Evolutionary conservation across 2,329 filamentous ascomycete species (phyloP), one percentile per base, ranked within the genome.

Genomic region (Scleromitrula shiraiana): DNA sequence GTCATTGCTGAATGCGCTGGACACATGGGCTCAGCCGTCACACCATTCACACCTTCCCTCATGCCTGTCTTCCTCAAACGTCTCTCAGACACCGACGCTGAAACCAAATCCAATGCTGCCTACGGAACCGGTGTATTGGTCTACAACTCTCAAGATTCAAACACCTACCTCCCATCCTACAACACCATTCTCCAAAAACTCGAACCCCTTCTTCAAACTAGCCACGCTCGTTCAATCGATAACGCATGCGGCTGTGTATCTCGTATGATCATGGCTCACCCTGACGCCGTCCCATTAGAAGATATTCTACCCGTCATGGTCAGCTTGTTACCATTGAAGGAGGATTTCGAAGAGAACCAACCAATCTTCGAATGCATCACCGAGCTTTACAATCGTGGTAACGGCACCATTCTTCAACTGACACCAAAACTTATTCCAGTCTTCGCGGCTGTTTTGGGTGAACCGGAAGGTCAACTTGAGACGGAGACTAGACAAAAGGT

Each of bases 301-400:
- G 82, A 95, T 51, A 87, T 95, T 17, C 77, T 98, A 1, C 90
- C 91, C 22, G 81, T 80, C 1, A 70, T 97, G 23, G 77, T 94
- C 49, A 77, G 78, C 52, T 77, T 90, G 23, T 77, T 97, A 30
- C 93, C 93, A 8, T 75, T 97, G 53, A 87, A 86, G 67, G 90
- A 95, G 64, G 93, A 97, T 67, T 97, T 80, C 60, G 89, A 96
- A 68, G 93, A 97, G 78, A 97, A 98, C 70, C 87, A 88, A 61
- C 89, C 93, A 7, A 82, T 97, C 51, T 98, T 85, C 70, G 78
- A 85, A 66, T 94, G 90, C 79, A 83, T 98, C 61, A 83, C 87
- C 67, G 82, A 85, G 67, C 77, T 97, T 55, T 96, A 89, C 66
- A 77, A 84, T 58, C 71, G 76, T 53, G 76, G 80, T 55, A 83